These are phyloP conservation scores for Vanilla planifolia DNA, from an alignment of 106 monocot species.

Conservation along the genomic window DNA sequence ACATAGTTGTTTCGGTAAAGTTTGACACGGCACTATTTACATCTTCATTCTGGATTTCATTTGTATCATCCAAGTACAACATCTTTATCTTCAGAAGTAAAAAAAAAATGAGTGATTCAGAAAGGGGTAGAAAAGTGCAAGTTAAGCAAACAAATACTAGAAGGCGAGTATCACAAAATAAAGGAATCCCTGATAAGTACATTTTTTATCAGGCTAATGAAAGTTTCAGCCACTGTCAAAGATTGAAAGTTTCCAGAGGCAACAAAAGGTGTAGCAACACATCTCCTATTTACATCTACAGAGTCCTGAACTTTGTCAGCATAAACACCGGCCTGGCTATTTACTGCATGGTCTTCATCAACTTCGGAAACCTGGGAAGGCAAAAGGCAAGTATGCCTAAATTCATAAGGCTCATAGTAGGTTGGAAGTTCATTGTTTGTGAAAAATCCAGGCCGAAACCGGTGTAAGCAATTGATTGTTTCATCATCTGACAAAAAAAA, in stretches of 20 bases:
- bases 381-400: conserved; percentile 46
- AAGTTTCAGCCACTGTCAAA: conserved; percentile 25
- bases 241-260: conserved; percentile 32
- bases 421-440: conserved; percentile 21
- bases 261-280: conserved; percentile 60
- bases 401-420: conserved; percentile 36
- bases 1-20: conserved; percentile 12
- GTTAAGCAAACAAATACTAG: not conserved
- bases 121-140: not conserved
- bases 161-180: no score
- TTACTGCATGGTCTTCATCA: conserved; percentile 9
- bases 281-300: conserved; percentile 18
- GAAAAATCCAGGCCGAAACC: conserved; percentile 50
- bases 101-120: not conserved
- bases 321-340: conserved; percentile 10
- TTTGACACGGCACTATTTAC: conserved; percentile 2
- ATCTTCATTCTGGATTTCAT: conserved; percentile 5
- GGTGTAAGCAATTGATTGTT: conserved; percentile 43
- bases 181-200: conserved; percentile 12
- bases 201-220: conserved; percentile 49
- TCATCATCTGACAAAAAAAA: conserved; percentile 49
- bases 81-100: conserved; percentile 17
- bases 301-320: not conserved
- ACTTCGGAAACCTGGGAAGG: conserved; percentile 11
- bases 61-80: conserved; percentile 12